phyloP scores from a whole-genome alignment of 768 basidiomycete species.

The Termitomyces sp. region DNA sequence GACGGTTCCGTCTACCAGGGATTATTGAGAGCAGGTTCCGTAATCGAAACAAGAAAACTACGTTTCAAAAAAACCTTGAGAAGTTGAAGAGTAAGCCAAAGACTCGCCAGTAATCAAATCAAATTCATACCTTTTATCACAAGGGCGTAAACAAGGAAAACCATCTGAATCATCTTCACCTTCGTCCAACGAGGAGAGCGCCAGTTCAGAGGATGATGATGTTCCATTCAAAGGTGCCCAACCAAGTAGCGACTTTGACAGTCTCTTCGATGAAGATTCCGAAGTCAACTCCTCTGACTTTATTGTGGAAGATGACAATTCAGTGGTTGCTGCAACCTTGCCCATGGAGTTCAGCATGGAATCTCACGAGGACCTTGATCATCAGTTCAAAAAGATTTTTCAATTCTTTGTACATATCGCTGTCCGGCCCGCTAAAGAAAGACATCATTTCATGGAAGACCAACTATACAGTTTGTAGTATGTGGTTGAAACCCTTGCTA shows the following conservation, averaged over 20 bases:
- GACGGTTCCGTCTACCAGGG: constrained; percentile 35
- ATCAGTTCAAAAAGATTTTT: constrained; percentile 86
- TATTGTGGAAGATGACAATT: constrained; percentile 69
- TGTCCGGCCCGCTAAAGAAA: constrained; percentile 50
- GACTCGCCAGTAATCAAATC: neutral
- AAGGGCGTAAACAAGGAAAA: constrained; percentile 46
- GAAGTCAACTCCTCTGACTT: constrained; percentile 39
- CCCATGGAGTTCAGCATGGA: constrained; percentile 82
- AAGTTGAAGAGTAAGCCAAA: constrained; percentile 56
- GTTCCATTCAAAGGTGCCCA: constrained; percentile 47
- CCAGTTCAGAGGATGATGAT: constrained; percentile 24
- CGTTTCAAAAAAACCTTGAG: constrained; percentile 64
- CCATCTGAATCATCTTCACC: constrained; percentile 30
- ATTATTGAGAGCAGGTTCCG: constrained; percentile 68
- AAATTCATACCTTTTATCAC: constrained; percentile 5
- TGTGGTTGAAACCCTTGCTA: neutral
- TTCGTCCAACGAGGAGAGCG: constrained; percentile 22
- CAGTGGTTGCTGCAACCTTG: constrained; percentile 42
- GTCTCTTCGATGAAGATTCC: constrained; percentile 38
- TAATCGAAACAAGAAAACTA: constrained; percentile 53
- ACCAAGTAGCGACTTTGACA: constrained; percentile 35
- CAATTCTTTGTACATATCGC: constrained; percentile 86
- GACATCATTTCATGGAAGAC: constrained; percentile 54
- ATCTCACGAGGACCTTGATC: constrained; percentile 68
- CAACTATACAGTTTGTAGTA: constrained; percentile 46